These are phyloP conservation scores for Barbarea vulgaris DNA, from an alignment of 345 rosid species.

Conservation along the genomic window DNA sequence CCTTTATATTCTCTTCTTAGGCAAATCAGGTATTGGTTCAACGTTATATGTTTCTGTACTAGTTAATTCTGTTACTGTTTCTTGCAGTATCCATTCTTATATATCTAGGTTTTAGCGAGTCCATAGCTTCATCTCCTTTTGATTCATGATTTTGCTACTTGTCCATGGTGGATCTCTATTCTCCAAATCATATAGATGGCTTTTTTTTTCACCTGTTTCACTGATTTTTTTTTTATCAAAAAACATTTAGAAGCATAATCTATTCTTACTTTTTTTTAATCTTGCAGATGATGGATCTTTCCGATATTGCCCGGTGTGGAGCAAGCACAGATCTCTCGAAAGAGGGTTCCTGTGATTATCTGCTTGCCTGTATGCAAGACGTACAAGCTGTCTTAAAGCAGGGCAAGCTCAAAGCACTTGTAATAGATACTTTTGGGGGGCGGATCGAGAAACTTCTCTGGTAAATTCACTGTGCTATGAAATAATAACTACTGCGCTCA, in stretches of 20 bases:
- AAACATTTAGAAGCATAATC: background rate
- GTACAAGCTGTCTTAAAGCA: slow-evolving; percentile 66
- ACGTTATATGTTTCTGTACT: background rate
- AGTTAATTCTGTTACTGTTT: slow-evolving; percentile 12
- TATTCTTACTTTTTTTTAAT: background rate
- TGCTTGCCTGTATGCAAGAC: slow-evolving; percentile 84
- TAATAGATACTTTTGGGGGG: slow-evolving; percentile 78
- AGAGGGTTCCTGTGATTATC: slow-evolving; percentile 62
- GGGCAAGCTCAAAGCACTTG: slow-evolving; percentile 77
- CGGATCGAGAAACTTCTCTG: slow-evolving; percentile 73
- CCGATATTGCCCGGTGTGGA: slow-evolving; percentile 81
- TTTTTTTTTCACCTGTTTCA: background rate
- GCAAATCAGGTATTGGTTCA: background rate
- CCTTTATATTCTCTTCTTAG: slow-evolving; percentile 1
- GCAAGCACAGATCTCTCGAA: slow-evolving; percentile 62
- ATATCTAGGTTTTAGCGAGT: background rate
- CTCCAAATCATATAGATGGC: background rate
- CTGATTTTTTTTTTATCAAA: background rate
- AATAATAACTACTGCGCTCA: slow-evolving; percentile 16
- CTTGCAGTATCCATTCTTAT: background rate
- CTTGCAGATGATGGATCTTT: slow-evolving; percentile 76
- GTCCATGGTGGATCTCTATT: background rate
- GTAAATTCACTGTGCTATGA: slow-evolving; percentile 39
- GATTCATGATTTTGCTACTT: slow-evolving; percentile 15
- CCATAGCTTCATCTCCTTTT: slow-evolving; percentile 14